phyloP scores from a whole-genome alignment of 768 basidiomycete genomes.

The Phanerochaete carnosa region DNA sequence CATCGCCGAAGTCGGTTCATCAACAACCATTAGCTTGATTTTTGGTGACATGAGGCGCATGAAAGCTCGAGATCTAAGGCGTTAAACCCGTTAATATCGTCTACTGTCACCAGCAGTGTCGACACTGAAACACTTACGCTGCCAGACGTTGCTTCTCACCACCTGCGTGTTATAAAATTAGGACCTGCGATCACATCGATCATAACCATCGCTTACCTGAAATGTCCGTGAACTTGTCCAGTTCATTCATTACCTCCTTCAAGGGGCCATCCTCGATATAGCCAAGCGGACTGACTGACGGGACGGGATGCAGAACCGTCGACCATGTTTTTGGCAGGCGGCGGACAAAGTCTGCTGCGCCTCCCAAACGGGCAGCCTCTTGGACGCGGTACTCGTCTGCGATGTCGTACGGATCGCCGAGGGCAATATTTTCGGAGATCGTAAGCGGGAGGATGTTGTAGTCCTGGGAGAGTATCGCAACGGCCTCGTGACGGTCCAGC shows the following conservation, averaged over 20 bases:
- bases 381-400: constrained; percentile 15
- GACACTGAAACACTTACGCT: constrained; percentile 2
- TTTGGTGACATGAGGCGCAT: constrained; percentile 35
- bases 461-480: constrained; percentile 40
- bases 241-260: not conserved
- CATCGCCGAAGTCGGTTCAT: constrained; percentile 57
- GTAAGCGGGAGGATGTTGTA: constrained; percentile 36
- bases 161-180: constrained; percentile 2
- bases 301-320: not conserved
- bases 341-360: not conserved
- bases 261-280: not conserved
- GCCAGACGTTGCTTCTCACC: constrained; percentile 23
- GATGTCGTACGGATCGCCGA: constrained; percentile 28
- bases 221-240: not conserved
- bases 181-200: not conserved
- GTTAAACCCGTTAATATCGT: not conserved
- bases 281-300: not conserved
- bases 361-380: constrained; percentile 17
- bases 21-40: constrained; percentile 47
- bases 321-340: not conserved
- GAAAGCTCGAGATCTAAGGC: constrained; percentile 31
- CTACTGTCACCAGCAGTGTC: no score
- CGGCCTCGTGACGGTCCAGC: constrained; percentile 32
- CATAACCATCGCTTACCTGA: not conserved
- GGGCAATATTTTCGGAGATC: constrained; percentile 37